Evolutionary conservation across 345 rosid species (phyloP).

Genomic region (Rhodomyrtus tomentosa): DNA sequence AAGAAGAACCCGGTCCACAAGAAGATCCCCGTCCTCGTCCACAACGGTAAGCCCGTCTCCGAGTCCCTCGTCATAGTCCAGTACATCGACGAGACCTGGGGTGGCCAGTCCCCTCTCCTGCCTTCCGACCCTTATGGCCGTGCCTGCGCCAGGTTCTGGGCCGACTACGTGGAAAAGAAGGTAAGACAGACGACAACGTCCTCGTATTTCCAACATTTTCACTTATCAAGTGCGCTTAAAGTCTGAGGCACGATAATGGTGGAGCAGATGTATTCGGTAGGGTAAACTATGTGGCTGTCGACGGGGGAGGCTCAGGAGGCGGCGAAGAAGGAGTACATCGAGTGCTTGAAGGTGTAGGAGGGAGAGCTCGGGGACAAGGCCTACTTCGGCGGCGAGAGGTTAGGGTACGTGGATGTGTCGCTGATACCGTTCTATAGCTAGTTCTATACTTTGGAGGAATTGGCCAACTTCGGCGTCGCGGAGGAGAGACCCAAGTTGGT

Average conservation of each 20-base stretch:
- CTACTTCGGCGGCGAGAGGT: slow-evolving; percentile 5
- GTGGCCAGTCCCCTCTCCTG: not conserved
- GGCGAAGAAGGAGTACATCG: slow-evolving; percentile 4
- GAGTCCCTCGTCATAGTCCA: slow-evolving; percentile 3
- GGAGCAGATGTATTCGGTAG: not conserved
- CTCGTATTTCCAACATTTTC: not conserved
- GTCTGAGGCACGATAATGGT: not conserved
- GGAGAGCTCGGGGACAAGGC: slow-evolving; percentile 14
- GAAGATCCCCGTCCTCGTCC: slow-evolving; percentile 9
- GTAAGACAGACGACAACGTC: not conserved
- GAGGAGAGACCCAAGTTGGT: slow-evolving; percentile 9
- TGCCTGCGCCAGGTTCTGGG: slow-evolving; percentile 6
- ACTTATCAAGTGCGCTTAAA: not conserved
- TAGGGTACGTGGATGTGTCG: slow-evolving; percentile 10
- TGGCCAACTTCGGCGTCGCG: slow-evolving; percentile 2
- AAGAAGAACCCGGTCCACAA: slow-evolving; percentile 9
- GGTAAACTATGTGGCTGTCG: not conserved
- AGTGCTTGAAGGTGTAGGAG: not conserved
- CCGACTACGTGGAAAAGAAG: slow-evolving; percentile 7
- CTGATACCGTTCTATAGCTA: slow-evolving; percentile 6
- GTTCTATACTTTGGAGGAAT: not conserved
- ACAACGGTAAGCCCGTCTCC: slow-evolving; percentile 1
- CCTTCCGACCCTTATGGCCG: slow-evolving; percentile 2
- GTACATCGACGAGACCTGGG: slow-evolving; percentile 10
- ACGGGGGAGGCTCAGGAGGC: not conserved